These are phyloP conservation scores for Phyllosticta ampelicida DNA, from an alignment of 2,329 filamentous ascomycete genomes.

Conservation along the genomic window DNA sequence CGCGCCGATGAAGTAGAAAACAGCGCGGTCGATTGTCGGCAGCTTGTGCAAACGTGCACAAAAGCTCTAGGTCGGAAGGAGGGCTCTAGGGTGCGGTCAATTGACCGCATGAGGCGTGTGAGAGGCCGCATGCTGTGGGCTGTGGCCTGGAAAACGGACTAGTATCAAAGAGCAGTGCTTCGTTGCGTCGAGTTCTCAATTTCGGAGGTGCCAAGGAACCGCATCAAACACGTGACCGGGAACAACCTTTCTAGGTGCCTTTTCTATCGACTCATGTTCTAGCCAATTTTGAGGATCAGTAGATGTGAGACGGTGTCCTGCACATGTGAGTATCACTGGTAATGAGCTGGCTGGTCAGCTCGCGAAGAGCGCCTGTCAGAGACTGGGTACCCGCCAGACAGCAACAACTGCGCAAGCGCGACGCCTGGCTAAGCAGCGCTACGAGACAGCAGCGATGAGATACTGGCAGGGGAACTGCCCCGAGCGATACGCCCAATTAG, in stretches of 20 bases:
- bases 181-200: background rate
- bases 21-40: background rate
- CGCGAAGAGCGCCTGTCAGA: too few species aligned
- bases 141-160: background rate
- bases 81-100: background rate
- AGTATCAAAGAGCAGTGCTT: background rate
- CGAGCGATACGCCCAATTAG: too few species aligned
- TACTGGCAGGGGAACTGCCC: too few species aligned
- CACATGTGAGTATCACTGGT: too few species aligned
- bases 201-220: background rate
- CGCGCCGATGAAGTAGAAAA: slow-evolving; percentile 1
- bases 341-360: too few species aligned
- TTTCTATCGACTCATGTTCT: background rate
- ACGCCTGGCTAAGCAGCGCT: too few species aligned
- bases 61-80: background rate
- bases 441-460: too few species aligned
- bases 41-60: background rate
- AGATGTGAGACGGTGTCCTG: too few species aligned
- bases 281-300: too few species aligned
- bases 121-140: slow-evolving; percentile 6
- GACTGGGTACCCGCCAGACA: too few species aligned
- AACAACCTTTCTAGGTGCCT: background rate
- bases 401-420: too few species aligned
- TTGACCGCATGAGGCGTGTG: slow-evolving; percentile 7
- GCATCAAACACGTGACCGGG: background rate